Conservation (phyloP, 1,284 basidiomycete species). For the Microbotryomycetes sp. region DNA sequence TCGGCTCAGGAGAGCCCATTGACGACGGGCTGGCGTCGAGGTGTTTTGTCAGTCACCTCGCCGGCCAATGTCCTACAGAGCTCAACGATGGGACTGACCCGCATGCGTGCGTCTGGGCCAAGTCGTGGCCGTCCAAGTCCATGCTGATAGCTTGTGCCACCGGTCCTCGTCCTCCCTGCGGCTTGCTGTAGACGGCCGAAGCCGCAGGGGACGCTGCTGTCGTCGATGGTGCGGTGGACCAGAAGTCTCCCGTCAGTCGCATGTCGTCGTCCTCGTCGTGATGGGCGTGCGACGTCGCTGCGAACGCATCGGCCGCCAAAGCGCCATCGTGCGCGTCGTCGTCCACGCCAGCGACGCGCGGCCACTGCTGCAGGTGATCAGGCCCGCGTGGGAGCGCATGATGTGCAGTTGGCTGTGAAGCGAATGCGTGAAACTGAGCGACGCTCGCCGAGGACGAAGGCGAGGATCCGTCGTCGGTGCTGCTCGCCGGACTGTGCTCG, state of each 20-base stretch:
- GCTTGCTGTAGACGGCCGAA: background rate
- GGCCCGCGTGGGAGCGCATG: too few species aligned
- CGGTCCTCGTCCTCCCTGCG: too few species aligned
- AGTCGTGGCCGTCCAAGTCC: constrained; percentile 21
- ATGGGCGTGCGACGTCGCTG: background rate
- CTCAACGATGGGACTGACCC: constrained; percentile 9
- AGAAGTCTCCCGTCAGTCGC: constrained; percentile 14
- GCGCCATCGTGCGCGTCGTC: background rate
- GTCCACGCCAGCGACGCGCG: background rate
- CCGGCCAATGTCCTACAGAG: background rate
- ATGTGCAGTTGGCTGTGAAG: too few species aligned
- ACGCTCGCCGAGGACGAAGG: background rate
- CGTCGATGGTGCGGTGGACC: constrained; percentile 6
- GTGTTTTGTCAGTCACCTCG: background rate
- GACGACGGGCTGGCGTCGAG: background rate
- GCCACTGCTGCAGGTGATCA: too few species aligned
- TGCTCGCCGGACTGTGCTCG: background rate
- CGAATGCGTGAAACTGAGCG: too few species aligned
- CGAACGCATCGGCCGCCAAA: background rate
- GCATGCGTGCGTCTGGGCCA: constrained; percentile 20
- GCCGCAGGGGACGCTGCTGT: background rate
- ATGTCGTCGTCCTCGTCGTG: background rate
- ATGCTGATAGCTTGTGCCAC: background rate
- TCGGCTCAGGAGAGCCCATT: background rate
- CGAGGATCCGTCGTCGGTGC: background rate